phyloP scores from a whole-genome alignment of 345 rosid genomes.

The Citrus inodora region DNA sequence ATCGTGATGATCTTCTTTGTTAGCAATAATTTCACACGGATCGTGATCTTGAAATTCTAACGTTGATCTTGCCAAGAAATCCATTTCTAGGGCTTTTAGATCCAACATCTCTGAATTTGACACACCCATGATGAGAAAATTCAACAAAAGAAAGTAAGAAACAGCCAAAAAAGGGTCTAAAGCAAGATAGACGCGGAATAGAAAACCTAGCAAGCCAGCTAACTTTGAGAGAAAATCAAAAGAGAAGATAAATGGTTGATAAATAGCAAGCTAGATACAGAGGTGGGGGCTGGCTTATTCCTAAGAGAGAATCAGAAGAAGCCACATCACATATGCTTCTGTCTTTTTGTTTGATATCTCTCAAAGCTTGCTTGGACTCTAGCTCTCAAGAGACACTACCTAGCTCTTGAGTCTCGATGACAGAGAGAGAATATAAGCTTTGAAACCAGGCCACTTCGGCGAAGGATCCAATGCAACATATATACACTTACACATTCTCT shows the following conservation, averaged over 20 bases:
- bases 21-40: slow-evolving; percentile 20
- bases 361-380: slow-evolving; percentile 31
- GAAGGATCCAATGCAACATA: slow-evolving; percentile 84
- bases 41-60: slow-evolving; percentile 24
- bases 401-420: background rate
- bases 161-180: background rate
- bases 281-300: background rate
- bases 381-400: slow-evolving; percentile 22
- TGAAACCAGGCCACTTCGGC: slow-evolving; percentile 37
- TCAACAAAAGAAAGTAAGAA: no score
- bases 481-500: slow-evolving; percentile 11
- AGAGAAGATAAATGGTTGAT: background rate
- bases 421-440: slow-evolving; percentile 16
- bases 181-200: no score
- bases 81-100: slow-evolving; percentile 38
- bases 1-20: slow-evolving; percentile 1
- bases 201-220: background rate
- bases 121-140: slow-evolving; percentile 25
- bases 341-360: slow-evolving; percentile 14
- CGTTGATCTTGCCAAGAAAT: slow-evolving; percentile 32
- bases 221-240: background rate
- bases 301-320: background rate
- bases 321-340: background rate
- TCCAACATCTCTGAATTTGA: slow-evolving; percentile 43
- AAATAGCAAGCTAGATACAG: background rate